Conservation (phyloP, 148 eudicot species). For the Tetragonia tetragonoides region DNA sequence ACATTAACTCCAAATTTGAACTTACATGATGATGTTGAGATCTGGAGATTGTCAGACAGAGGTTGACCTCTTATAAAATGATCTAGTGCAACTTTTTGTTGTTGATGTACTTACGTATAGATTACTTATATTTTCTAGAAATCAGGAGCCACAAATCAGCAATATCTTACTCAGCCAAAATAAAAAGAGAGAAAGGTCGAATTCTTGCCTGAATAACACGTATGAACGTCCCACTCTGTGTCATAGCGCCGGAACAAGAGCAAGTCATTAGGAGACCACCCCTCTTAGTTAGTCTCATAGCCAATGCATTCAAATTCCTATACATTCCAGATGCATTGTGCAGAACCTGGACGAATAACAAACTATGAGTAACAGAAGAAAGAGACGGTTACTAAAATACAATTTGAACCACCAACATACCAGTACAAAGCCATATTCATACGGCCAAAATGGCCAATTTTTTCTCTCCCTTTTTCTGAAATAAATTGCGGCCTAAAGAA, state of each 20-base stretch:
- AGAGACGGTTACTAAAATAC: neutral
- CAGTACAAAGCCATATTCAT: neutral
- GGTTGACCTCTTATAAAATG: too few relatives aligned
- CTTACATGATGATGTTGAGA: too few relatives aligned
- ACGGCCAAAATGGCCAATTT: neutral
- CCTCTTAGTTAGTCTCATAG: slow-evolving; percentile 67
- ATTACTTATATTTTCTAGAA: too few relatives aligned
- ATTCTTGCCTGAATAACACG: slow-evolving; percentile 64
- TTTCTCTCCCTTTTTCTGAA: neutral
- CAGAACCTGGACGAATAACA: slow-evolving; percentile 49
- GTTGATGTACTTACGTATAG: too few relatives aligned
- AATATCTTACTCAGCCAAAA: neutral
- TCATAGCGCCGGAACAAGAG: slow-evolving; percentile 99
- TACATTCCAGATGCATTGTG: slow-evolving; percentile 89
- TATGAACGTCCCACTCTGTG: slow-evolving; percentile 82
- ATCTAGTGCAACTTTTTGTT: too few relatives aligned
- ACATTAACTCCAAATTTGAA: too few relatives aligned
- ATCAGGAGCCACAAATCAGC: too few relatives aligned
- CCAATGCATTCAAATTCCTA: slow-evolving; percentile 75
- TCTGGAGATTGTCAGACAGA: too few relatives aligned
- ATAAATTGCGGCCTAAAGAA: too few relatives aligned
- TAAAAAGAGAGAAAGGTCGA: neutral
- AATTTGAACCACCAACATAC: neutral
- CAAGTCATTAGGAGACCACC: slow-evolving; percentile 94
- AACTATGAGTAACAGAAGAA: slow-evolving; percentile 4